Evolutionary conservation across 495 filamentous ascomycete genomes (phyloP).

Genomic region (Mytilinidion resinicola): DNA sequence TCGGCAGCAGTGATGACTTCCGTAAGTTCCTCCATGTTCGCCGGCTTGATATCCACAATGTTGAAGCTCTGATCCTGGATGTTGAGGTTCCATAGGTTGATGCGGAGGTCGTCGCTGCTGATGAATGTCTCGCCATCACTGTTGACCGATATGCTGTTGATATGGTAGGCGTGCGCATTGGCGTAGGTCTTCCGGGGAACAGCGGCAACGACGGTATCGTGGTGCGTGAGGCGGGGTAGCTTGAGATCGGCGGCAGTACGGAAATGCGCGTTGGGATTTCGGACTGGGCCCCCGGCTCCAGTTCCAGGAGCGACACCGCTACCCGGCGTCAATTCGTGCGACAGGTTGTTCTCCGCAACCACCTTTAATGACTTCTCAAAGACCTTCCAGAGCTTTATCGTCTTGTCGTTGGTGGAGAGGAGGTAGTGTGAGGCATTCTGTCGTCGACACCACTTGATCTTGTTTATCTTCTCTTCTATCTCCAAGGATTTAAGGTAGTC

Average conservation of each 20-base stretch:
- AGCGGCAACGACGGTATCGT: slow-evolving; percentile 96
- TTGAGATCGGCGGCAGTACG: slow-evolving; percentile 76
- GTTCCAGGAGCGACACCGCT: slow-evolving; percentile 48
- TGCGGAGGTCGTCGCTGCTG: slow-evolving; percentile 92
- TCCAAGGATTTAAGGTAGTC: slow-evolving; percentile 98
- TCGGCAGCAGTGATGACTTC: slow-evolving; percentile 98
- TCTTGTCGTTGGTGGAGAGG: slow-evolving; percentile 98
- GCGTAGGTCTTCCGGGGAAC: slow-evolving; percentile 94
- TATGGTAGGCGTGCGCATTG: slow-evolving; percentile 98
- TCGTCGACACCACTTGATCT: slow-evolving; percentile 98
- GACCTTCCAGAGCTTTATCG: slow-evolving; percentile 99
- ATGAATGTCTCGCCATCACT: slow-evolving; percentile 99
- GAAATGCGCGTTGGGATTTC: slow-evolving; percentile 66
- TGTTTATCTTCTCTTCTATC: slow-evolving; percentile 99
- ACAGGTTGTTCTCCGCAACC: slow-evolving; percentile 97
- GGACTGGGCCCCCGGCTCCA: slow-evolving; percentile 66
- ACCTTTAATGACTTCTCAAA: slow-evolving; percentile 99
- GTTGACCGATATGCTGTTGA: slow-evolving; percentile 99
- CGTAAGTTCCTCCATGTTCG: slow-evolving; percentile 98
- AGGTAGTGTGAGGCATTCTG: slow-evolving; percentile 98
- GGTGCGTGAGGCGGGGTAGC: slow-evolving; percentile 90
- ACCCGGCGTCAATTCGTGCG: slow-evolving; percentile 81
- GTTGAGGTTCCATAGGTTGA: slow-evolving; percentile 98
- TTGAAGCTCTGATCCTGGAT: slow-evolving; percentile 99
- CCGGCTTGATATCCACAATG: slow-evolving; percentile 98